Conservation (phyloP, 371 early-diverging fungal species). For the Amoeboaphelidium occidentale region DNA sequence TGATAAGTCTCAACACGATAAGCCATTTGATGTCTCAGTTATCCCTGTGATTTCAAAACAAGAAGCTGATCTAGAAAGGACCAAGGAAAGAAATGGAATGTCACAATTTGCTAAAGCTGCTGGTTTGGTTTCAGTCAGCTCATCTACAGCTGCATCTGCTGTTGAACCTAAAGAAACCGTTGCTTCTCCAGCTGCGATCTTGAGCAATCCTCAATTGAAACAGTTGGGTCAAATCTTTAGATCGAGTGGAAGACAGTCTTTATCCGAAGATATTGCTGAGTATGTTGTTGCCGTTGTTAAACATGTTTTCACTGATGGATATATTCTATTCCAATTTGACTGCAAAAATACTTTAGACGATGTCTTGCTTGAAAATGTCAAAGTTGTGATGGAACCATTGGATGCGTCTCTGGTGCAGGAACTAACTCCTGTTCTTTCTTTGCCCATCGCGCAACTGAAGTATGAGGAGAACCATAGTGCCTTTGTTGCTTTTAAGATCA, state of each 20-base stretch:
- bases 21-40: conserved; percentile 9
- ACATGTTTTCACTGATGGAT: conserved; percentile 51
- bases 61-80: too few relatives aligned
- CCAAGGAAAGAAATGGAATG: too few relatives aligned
- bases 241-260: too few relatives aligned
- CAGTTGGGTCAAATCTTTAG: conserved; percentile 62
- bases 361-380: conserved; percentile 65
- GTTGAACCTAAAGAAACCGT: neutral
- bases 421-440: conserved; percentile 6
- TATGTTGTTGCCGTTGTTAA: conserved; percentile 73
- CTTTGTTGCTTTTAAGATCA: neutral
- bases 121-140: too few relatives aligned
- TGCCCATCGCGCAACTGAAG: conserved; percentile 4
- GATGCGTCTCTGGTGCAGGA: conserved; percentile 28
- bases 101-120: too few relatives aligned
- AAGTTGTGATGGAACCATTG: conserved; percentile 42
- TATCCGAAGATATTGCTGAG: conserved; percentile 64
- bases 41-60: neutral
- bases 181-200: conserved; percentile 21
- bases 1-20: conserved; percentile 24
- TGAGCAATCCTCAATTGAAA: conserved; percentile 52
- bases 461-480: neutral
- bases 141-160: neutral
- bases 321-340: conserved; percentile 28
- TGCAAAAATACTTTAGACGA: conserved; percentile 83